Conservation (phyloP, 306 rosid species). For the Rosa rugosa region DNA sequence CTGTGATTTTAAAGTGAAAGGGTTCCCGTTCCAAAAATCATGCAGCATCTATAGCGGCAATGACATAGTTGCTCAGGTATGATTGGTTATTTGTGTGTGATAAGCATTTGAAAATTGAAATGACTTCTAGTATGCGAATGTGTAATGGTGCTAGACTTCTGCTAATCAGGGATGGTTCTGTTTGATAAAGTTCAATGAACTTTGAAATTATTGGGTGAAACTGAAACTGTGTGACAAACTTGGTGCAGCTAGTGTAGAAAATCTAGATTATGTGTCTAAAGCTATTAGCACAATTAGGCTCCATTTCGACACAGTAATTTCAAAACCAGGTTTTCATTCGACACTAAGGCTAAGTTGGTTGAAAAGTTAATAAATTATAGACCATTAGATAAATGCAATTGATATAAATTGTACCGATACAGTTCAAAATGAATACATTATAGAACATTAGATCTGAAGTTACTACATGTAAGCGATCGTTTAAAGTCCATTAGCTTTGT, state of each 20-base stretch:
- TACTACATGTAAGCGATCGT: background rate
- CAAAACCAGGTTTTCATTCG: background rate
- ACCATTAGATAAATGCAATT: background rate
- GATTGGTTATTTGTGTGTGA: background rate
- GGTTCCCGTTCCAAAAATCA: conserved; percentile 65
- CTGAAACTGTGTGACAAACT: background rate
- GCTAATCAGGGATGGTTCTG: background rate
- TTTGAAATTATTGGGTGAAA: background rate
- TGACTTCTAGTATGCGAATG: background rate
- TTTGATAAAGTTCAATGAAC: background rate
- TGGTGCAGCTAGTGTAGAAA: background rate
- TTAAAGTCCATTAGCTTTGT: background rate
- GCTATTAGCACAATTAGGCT: background rate
- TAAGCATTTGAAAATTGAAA: background rate
- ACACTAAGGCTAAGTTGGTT: background rate
- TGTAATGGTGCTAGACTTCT: background rate
- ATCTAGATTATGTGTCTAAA: too few species aligned
- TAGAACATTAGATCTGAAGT: background rate
- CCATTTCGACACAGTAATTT: background rate
- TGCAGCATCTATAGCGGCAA: conserved; percentile 57
- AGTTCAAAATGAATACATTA: too few species aligned
- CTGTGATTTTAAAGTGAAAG: conserved; percentile 55
- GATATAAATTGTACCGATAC: too few species aligned
- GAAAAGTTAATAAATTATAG: too few species aligned
- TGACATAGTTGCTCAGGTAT: conserved; percentile 82